A percentile compares a stretch with the other conserved stretches of the same genome.
Evolutionary conservation across 257 asterid genomes (phyloP).

Genomic region (Coffea canephora): DNA sequence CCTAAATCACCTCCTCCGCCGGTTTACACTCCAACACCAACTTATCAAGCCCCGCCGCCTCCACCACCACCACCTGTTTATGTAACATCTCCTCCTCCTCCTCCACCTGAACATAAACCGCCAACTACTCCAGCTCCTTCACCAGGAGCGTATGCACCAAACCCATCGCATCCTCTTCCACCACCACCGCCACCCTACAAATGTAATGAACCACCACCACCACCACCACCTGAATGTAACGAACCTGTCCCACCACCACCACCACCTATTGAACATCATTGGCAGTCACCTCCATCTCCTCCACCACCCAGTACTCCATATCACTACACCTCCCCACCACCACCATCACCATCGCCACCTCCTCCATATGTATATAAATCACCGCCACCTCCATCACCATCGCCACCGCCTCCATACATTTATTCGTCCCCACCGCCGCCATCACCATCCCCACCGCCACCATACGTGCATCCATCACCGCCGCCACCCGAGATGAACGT

Average conservation of each 20-base stretch:
- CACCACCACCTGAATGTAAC: conserved; percentile 25
- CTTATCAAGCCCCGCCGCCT: conserved; percentile 21
- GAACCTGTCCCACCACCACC: conserved; percentile 23
- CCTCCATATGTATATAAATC: conserved; percentile 17
- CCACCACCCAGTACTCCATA: conserved; percentile 4
- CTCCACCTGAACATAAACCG: conserved; percentile 8
- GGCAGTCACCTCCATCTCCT: conserved; percentile 26
- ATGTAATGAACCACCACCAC: conserved; percentile 25
- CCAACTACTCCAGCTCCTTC: conserved; percentile 32
- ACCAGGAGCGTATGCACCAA: conserved; percentile 15
- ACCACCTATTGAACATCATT: conserved; percentile 13
- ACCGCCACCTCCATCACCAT: conserved; percentile 35
- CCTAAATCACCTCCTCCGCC: conserved; percentile 19
- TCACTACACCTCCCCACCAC: conserved; percentile 22
- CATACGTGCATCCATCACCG: conserved; percentile 33
- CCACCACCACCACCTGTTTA: conserved; percentile 21
- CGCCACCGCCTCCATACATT: conserved; percentile 30
- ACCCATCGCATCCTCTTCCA: conserved; percentile 32
- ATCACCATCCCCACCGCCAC: conserved; percentile 20
- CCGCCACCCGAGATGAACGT: conserved; percentile 27
- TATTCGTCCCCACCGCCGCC: conserved; percentile 33
- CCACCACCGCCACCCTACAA: conserved; percentile 31
- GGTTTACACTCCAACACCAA: conserved; percentile 20
- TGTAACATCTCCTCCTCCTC: conserved; percentile 20
- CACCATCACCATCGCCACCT: conserved; percentile 28